Base-by-base conservation (phyloP, 139 green algal species). In the Eudorina sp. region DNA sequence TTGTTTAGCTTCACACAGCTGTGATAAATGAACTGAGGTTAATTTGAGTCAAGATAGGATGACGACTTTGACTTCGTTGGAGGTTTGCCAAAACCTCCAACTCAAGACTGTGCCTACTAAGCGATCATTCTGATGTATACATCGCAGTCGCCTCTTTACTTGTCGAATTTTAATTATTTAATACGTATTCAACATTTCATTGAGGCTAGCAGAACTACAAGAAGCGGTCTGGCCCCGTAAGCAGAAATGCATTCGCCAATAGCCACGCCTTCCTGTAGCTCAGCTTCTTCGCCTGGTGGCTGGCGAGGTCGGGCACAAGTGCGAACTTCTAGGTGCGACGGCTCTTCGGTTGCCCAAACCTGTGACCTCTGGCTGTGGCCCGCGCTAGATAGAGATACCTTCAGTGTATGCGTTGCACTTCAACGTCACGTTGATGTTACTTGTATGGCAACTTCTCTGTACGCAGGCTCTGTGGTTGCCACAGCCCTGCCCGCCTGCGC, bases 11-110 rank as follows among this genome's bases (percentile, higher is more conserved):
- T n/a, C n/a, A n/a, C n/a, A n/a, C n/a, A n/a, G n/a, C n/a, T n/a
- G n/a, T n/a, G n/a, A n/a, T n/a, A n/a, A n/a, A n/a, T n/a, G n/a
- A n/a, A n/a, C n/a, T n/a, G n/a, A n/a, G n/a, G n/a, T n/a, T n/a
- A n/a, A n/a, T n/a, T n/a, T n/a, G n/a, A n/a, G n/a, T n/a, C n/a
- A n/a, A n/a, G n/a, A n/a, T n/a, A n/a, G n/a, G n/a, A n/a, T n/a
- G n/a, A n/a, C n/a, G 55, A 66, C 38, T 75, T 75, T 75, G 66
- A 75, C 66, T 75, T 48, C 31, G 66, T 75, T 48, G 66, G 66
- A 75, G 66, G 66, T 75, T 75, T 75, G 34, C 25, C 34, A 2
- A 46, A 46, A 46, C 34, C 66, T 46, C 36, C 31, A 19, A 75
- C 7, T 46, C 16, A 1, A 48, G 14, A 75, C 36, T 48, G n/a